phyloP scores from a whole-genome alignment of 2,329 filamentous ascomycete species.

The Alternaria sp. region DNA sequence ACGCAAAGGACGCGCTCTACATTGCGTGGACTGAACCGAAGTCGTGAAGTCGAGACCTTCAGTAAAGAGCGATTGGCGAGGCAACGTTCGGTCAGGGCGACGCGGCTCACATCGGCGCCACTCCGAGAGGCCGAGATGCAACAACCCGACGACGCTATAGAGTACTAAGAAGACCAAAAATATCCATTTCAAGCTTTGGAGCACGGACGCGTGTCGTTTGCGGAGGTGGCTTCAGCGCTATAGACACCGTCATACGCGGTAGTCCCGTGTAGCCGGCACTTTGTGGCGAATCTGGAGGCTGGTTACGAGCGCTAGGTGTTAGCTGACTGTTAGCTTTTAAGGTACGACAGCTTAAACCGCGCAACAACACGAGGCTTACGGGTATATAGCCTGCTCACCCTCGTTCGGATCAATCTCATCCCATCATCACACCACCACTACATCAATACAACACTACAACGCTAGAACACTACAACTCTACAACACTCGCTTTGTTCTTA shows the following conservation, averaged over 20 bases:
- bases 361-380: not conserved
- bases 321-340: too few species aligned
- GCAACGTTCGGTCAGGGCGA: not conserved
- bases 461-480: too few species aligned
- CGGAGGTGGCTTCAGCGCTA: not conserved
- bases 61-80: too few species aligned
- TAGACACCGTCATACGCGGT: not conserved
- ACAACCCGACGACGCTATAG: not conserved
- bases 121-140: not conserved
- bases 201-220: not conserved
- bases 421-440: not conserved
- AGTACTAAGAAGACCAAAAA: not conserved
- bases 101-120: not conserved
- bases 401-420: too few species aligned
- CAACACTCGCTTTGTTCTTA: not conserved
- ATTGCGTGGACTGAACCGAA: not conserved
- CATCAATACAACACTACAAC: not conserved
- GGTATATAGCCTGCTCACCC: not conserved
- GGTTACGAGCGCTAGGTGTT: not conserved
- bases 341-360: not conserved
- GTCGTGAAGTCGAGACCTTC: not conserved
- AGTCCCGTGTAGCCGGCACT: not conserved
- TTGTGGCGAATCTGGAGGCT: constrained; percentile 1
- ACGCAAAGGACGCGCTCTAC: not conserved
- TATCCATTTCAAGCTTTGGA: not conserved